These are phyloP conservation scores for Salvia sclarea DNA, from an alignment of 305 asterid species.

Conservation along the genomic window DNA sequence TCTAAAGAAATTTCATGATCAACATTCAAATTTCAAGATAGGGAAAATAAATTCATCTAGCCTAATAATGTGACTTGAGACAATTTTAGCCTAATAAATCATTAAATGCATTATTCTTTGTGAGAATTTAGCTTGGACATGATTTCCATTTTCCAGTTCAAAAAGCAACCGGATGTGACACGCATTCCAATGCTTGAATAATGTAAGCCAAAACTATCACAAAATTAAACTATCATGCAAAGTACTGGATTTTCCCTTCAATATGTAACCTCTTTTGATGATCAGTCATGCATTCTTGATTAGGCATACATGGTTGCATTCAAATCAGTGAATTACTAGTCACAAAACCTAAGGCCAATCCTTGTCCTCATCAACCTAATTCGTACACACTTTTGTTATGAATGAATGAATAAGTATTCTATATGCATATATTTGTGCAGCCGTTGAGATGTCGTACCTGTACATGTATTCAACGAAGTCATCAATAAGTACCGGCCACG, in stretches of 20 bases:
- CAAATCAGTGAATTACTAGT: neutral
- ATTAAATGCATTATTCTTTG: too few species aligned
- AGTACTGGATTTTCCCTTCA: too few species aligned
- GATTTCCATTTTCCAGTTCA: too few species aligned
- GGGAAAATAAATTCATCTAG: neutral
- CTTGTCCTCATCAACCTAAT: too few species aligned
- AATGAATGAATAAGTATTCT: neutral
- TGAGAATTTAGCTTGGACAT: neutral
- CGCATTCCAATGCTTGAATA: neutral
- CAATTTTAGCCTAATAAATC: too few species aligned
- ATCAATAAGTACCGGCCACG: constrained; percentile 95
- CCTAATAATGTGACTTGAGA: neutral
- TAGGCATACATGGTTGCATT: too few species aligned
- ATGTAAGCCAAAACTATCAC: neutral
- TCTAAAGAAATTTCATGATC: neutral
- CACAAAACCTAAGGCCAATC: neutral
- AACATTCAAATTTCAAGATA: neutral
- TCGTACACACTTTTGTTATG: neutral
- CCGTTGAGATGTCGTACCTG: constrained; percentile 50
- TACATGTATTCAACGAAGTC: constrained; percentile 96
- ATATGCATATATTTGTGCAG: neutral
- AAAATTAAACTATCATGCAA: neutral
- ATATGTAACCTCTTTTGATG: too few species aligned
- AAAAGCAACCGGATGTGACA: too few species aligned
- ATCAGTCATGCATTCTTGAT: neutral